Evolutionary conservation across 1,284 basidiomycete species (phyloP), one percentile per base, ranked within the genome.

Genomic region (Fomitopsis pinicola): DNA sequence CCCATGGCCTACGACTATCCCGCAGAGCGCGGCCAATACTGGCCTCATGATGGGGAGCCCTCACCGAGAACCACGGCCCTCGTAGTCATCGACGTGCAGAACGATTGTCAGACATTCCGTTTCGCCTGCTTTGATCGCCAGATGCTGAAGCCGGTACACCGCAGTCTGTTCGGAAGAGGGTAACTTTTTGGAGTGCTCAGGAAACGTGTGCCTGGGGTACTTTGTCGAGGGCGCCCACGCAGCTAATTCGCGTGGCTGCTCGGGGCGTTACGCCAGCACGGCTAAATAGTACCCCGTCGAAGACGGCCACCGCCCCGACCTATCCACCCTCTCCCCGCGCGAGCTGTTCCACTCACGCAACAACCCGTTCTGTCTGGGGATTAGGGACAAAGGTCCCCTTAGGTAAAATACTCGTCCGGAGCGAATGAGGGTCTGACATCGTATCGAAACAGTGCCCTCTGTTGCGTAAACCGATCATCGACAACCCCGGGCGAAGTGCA

Each of bases 81-180:
- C 6, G 55, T 62, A 7, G 35, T 62, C 15, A 52, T 62, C 4
- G 60, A 62, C 45, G 59, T 62, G 60, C 60, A 62, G 53, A 62
- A 59, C 52, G 60, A 62, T 22, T 62, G 60, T 44, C 53, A 62
- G 60, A 59, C 19, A 17, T 28, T 42, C 7, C 22, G n/a, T 33
- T 42, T 12, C 42, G 12, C 14, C 28, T 17, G 10, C 15, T 3
- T 5, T 35, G 14, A 45, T 8, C 7, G 9, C 4, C 46, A 48
- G 22, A n/a, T n/a, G 22, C 42, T 61, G 19, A 58, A 4, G 28
- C 9, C 1, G 14, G 9, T 6, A 6, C 28, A 5, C 19, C n/a
- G 14, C 55, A 62, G 60, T 62, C 60, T 62, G 60, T 33, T 38
- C 40, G 7, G 57, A 62, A 40, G 26, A 50, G 12, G 60, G 60